Percentiles rank a stretch among this genome's conserved stretches.
Conservation (phyloP, 192 early-diverging fungal species). For the Obelidium mucronatum region DNA sequence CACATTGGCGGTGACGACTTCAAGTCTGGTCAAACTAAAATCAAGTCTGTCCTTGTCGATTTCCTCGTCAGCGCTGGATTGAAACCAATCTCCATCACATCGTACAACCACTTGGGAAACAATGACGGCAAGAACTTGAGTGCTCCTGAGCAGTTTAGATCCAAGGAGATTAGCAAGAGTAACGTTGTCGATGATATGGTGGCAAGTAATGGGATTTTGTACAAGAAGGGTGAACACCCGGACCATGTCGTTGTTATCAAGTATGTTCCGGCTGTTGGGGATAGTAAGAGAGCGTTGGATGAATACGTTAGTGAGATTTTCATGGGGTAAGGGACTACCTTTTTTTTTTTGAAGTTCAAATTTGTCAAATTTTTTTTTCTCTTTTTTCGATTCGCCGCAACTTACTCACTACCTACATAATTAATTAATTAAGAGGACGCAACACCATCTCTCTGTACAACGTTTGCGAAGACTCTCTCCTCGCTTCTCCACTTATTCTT, state of each 20-base stretch:
- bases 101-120: conserved; percentile 99
- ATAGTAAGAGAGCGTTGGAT: conserved; percentile 98
- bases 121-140: conserved; percentile 99
- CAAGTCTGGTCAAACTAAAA: conserved; percentile 99
- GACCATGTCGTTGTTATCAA: conserved; percentile 97
- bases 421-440: conserved; percentile 68
- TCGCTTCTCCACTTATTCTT: conserved; percentile 97
- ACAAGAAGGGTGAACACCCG: conserved; percentile 79
- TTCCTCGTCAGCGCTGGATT: conserved; percentile 99
- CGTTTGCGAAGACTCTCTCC: conserved; percentile 98
- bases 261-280: conserved; percentile 95
- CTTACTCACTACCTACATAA: too few species aligned
- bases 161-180: conserved; percentile 99
- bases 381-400: too few species aligned
- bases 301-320: conserved; percentile 99
- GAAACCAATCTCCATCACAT: conserved; percentile 96
- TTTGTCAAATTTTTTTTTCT: too few species aligned
- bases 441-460: conserved; percentile 98
- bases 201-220: conserved; percentile 89
- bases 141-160: conserved; percentile 96
- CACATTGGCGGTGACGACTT: conserved; percentile 99
- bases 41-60: conserved; percentile 98
- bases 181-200: conserved; percentile 99
- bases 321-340: conserved; percentile 71
- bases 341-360: not conserved